Percentiles rank a stretch among this genome's conserved stretches.
Evolutionary conservation across 345 rosid genomes (phyloP).

Genomic region (Moringa oleifera): DNA sequence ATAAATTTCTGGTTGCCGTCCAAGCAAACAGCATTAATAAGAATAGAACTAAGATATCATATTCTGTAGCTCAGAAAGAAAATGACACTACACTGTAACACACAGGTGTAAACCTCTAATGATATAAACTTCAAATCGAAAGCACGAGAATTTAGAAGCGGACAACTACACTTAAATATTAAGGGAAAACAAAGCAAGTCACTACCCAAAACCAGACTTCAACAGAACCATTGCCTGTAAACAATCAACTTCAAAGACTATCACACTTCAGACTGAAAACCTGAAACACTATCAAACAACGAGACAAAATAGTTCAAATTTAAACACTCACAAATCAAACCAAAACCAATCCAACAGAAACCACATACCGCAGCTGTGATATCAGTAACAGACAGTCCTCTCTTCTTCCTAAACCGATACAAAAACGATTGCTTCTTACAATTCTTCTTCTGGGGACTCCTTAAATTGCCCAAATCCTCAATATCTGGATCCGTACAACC

Average conservation of each 20-base stretch:
- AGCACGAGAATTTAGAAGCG: neutral
- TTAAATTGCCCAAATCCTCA: conserved; percentile 44
- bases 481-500: conserved; percentile 32
- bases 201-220: too few relatives aligned
- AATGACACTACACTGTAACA: too few relatives aligned
- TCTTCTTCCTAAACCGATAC: conserved; percentile 44
- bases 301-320: neutral
- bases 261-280: neutral
- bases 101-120: too few relatives aligned
- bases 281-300: neutral
- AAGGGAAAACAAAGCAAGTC: too few relatives aligned
- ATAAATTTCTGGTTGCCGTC: too few relatives aligned
- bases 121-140: neutral
- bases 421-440: conserved; percentile 27
- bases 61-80: too few relatives aligned
- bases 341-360: neutral
- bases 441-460: conserved; percentile 25
- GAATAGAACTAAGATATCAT: too few relatives aligned
- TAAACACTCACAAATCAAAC: neutral
- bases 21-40: too few relatives aligned
- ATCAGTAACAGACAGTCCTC: conserved; percentile 63
- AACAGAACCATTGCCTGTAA: too few relatives aligned
- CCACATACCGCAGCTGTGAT: conserved; percentile 49
- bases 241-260: neutral
- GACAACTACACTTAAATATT: too few relatives aligned